Evolutionary conservation across 306 rosid genomes (phyloP).

Genomic region (Prunus kanzakura): DNA sequence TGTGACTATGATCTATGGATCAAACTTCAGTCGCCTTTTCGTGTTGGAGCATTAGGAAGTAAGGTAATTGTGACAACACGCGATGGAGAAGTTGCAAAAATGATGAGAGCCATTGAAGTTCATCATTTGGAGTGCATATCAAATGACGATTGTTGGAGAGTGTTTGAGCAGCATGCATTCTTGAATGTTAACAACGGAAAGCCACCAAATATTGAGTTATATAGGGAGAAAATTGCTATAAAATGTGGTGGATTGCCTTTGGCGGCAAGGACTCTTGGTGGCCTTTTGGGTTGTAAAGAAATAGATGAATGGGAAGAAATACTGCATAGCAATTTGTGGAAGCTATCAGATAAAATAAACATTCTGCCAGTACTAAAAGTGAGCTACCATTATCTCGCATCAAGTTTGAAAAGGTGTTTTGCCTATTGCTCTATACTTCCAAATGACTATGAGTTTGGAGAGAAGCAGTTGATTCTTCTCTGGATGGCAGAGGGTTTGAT

Average conservation of each 20-base stretch:
- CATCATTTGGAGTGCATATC: not conserved
- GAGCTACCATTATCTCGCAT: slow-evolving; percentile 21
- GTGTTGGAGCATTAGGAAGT: not conserved
- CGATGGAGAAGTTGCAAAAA: not conserved
- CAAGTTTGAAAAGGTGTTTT: slow-evolving; percentile 28
- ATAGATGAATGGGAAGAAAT: not conserved
- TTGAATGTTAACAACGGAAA: not conserved
- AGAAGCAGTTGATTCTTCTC: slow-evolving; percentile 6
- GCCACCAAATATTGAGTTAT: not conserved
- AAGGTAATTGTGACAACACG: slow-evolving; percentile 33
- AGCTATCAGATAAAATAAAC: not conserved
- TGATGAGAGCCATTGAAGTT: not conserved
- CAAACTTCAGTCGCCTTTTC: not conserved
- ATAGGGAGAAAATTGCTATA: not conserved
- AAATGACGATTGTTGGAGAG: not conserved
- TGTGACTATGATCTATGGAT: not conserved
- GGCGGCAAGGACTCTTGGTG: not conserved
- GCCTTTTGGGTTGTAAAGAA: not conserved
- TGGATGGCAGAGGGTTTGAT: slow-evolving; percentile 38
- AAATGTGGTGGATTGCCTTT: slow-evolving; percentile 22
- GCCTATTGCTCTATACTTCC: slow-evolving; percentile 35
- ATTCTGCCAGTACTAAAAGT: slow-evolving; percentile 4
- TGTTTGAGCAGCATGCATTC: slow-evolving; percentile 20
- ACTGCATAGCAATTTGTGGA: not conserved
- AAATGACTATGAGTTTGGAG: slow-evolving; percentile 8